These are phyloP conservation scores for Zalerion maritima DNA, from an alignment of 495 filamentous ascomycete species.

Conservation along the genomic window DNA sequence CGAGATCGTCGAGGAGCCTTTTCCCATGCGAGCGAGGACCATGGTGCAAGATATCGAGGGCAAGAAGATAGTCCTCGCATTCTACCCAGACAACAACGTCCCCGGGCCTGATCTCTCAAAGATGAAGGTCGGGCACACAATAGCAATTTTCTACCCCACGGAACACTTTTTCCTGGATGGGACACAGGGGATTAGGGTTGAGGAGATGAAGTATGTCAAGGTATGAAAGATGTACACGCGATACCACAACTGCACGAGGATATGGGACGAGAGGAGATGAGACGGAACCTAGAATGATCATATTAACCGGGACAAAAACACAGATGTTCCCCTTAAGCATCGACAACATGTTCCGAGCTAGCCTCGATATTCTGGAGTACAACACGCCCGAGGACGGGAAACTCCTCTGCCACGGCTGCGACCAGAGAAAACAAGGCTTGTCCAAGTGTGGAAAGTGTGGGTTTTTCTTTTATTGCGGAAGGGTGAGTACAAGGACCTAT, in stretches of 20 bases:
- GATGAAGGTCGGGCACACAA: slow-evolving; percentile 9
- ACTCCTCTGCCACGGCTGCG: slow-evolving; percentile 6
- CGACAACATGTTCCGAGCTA: slow-evolving; percentile 7
- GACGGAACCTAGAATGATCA: too few species aligned
- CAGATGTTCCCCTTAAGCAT: slow-evolving; percentile 7
- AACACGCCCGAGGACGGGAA: neutral
- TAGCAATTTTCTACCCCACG: slow-evolving; percentile 8
- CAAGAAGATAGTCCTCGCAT: slow-evolving; percentile 5
- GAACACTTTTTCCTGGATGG: slow-evolving; percentile 6
- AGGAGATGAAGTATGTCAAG: slow-evolving; percentile 3
- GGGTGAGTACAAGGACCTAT: too few species aligned
- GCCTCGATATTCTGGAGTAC: slow-evolving; percentile 7
- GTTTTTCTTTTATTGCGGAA: slow-evolving; percentile 7
- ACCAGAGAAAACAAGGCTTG: slow-evolving; percentile 2
- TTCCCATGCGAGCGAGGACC: slow-evolving; percentile 4
- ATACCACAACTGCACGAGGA: too few species aligned
- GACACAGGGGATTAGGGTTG: slow-evolving; percentile 5
- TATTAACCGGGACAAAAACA: neutral
- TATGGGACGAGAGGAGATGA: too few species aligned
- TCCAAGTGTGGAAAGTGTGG: slow-evolving; percentile 4
- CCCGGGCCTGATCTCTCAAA: slow-evolving; percentile 1
- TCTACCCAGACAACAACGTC: slow-evolving; percentile 7
- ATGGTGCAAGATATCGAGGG: slow-evolving; percentile 8
- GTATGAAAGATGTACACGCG: slow-evolving; percentile 1
- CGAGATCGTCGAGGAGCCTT: slow-evolving; percentile 8